Base-by-base conservation (phyloP, 352 stramenopile genomes). In the Phytophthora fragariaefolia region DNA sequence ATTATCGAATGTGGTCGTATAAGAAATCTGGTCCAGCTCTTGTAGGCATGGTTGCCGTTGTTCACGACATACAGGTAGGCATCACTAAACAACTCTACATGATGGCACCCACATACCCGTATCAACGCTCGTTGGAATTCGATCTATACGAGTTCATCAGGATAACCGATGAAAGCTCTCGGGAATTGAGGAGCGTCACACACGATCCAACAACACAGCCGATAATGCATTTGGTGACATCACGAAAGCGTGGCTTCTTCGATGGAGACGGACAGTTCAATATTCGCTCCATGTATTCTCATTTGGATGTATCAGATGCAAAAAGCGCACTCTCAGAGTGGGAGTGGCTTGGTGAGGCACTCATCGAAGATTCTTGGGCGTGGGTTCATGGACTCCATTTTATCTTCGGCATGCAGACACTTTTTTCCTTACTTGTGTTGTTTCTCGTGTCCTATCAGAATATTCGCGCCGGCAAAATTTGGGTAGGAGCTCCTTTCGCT, bases 401-500 rank as follows among this genome's bases (percentile, higher is more conserved):
- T 9, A 40, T 83, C 22, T 70, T 81, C 4, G 72, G 32, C 6
- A 5, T 71, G 6, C 58, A 79, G 32, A 53, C 72, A 22, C 27
- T 80, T 1, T 27, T 59, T 18, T 79, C 59, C 17, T 30, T 83
- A 5, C 7, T 71, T 5, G 47, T 77, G 3, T 24, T 81, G 1
- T n/a, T 54, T 3, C 10, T 70, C 4, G 63, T 70, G 18, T 23
- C 55, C 0, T 70, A 66, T 40, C 54, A 70, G 38, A 70, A 70
- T 18, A 48, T 64, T 28, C 34, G 47, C 6, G 27, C 23, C 2
- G 62, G 62, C 0, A 69, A 69, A 45, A 20, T 79, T 8, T 83
- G 72, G 75, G 59, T 83, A 12, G 72, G 75, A 3, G 75, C 76
- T 24, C 72, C 75, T 0, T 83, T 83, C 49, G 68, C 73, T 0